Evolutionary conservation across 2,329 filamentous ascomycete species (phyloP).

Genomic region (Phialophora expanda): DNA sequence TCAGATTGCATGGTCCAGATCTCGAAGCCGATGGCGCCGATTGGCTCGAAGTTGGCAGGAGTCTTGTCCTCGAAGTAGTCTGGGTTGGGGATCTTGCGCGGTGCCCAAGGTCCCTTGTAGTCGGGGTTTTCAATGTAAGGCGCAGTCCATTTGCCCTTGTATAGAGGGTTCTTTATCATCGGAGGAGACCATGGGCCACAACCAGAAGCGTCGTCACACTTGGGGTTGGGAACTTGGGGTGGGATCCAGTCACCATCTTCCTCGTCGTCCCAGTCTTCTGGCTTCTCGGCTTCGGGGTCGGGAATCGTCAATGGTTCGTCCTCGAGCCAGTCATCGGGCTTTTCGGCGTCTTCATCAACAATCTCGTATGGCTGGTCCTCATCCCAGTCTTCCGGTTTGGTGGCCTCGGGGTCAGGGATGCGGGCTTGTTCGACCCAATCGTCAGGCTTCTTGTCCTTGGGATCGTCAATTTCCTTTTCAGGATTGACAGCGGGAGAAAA

Average conservation of each 20-base stretch:
- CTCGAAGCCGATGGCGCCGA: conserved; percentile 97
- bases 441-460: conserved; percentile 89
- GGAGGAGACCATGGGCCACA: conserved; percentile 93
- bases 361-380: conserved; percentile 98
- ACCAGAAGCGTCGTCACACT: conserved; percentile 90
- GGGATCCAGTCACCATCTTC: conserved; percentile 98
- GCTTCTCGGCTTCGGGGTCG: conserved; percentile 95
- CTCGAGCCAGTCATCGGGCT: conserved; percentile 95
- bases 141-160: conserved; percentile 99
- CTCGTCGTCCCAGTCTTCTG: conserved; percentile 99
- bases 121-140: conserved; percentile 94
- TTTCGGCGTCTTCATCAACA: conserved; percentile 86
- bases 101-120: conserved; percentile 96
- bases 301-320: conserved; percentile 80
- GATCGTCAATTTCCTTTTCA: conserved; percentile 89
- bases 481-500: conserved; percentile 95
- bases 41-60: conserved; percentile 95
- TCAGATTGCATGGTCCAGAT: conserved; percentile 99
- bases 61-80: conserved; percentile 96
- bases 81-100: conserved; percentile 96
- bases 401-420: conserved; percentile 89
- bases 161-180: conserved; percentile 90
- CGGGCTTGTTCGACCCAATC: conserved; percentile 94
- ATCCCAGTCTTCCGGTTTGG: conserved; percentile 98
- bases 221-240: conserved; percentile 90